Base-by-base conservation (phyloP, 257 asterid species). In the Ophiorrhiza pumila region DNA sequence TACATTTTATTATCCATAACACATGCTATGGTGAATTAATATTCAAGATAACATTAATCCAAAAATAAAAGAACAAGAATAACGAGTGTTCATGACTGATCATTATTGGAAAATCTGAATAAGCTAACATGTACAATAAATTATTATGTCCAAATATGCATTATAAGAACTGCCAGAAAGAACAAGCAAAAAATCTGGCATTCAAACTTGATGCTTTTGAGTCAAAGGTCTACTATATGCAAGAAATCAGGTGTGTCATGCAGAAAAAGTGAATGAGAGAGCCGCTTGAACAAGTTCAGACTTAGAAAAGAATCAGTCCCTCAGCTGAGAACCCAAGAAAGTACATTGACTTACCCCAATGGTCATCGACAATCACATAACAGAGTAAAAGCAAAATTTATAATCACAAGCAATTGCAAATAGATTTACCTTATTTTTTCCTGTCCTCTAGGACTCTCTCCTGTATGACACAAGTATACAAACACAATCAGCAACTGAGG, bases 401-500 rank as follows among this genome's bases (percentile, higher is more conserved):
- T 61, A 50, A 53, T 22, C 45, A 70, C 25, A 73, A 58, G 65
- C 20, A 31, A 39, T 50, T 65, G 29, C 68, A 76, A 63, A 65
- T 58, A 55, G 77, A 77, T 80, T 85, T 84, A 93, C 98, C 81
- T 86, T 74, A 85, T 77, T 69, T 76, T 82, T 75, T 83, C 88
- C 69, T 59, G 77, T 73, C 90, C 79, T 71, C 71, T 83, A 68
- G 91, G 88, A 80, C 85, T 80, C 66, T 84, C 89, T 64, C 95
- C 98, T 90, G 90, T 65, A 83, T 45, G 35, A 41, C 22, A 71
- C 55, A 63, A 39, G 27, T 6, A 25, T 23, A 70, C 34, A 46
- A 15, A 57, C 20, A 11, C 14, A 18, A 50, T 67, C 59, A 74
- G 15, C 14, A 74, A 65, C 25, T 37, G 35, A 52, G 37, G 27